A percentile compares a stretch with the other conserved stretches of the same genome.
Evolutionary conservation across 106 monocot species (phyloP).

Genomic region (Apostasia ramifera): DNA sequence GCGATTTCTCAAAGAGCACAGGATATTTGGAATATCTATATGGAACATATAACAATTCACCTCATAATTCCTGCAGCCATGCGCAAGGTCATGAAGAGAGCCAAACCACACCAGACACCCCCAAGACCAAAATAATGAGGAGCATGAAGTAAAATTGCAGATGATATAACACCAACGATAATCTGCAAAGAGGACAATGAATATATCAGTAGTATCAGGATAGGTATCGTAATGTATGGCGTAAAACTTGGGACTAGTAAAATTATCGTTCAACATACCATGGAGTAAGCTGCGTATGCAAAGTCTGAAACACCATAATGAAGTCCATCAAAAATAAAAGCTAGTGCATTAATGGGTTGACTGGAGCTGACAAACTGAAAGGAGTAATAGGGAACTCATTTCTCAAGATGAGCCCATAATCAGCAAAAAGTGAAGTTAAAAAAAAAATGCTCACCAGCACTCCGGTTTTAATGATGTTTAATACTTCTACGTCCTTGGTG

Average conservation of each 20-base stretch:
- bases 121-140: conserved; percentile 65
- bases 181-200: conserved; percentile 31
- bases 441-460: conserved; percentile 49
- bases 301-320: conserved; percentile 99
- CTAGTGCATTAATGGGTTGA: conserved; percentile 94
- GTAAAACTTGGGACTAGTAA: conserved; percentile 7
- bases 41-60: conserved; percentile 12
- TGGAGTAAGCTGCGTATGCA: conserved; percentile 71
- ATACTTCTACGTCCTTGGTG: conserved; percentile 74
- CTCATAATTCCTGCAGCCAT: conserved; percentile 70
- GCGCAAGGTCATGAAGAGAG: conserved; percentile 83
- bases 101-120: conserved; percentile 96
- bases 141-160: conserved; percentile 61
- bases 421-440: background rate
- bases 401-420: background rate
- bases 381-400: background rate
- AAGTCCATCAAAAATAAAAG: conserved; percentile 96
- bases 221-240: background rate
- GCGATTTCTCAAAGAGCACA: too few relatives aligned
- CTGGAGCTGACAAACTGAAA: conserved; percentile 92
- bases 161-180: conserved; percentile 65
- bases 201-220: background rate
- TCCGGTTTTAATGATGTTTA: conserved; percentile 63
- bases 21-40: too few relatives aligned
- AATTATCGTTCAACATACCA: conserved; percentile 38